A percentile compares a stretch with the other conserved stretches of the same genome.
Conservation (phyloP, 2,329 filamentous ascomycete species). For the Botrytis medusae region DNA sequence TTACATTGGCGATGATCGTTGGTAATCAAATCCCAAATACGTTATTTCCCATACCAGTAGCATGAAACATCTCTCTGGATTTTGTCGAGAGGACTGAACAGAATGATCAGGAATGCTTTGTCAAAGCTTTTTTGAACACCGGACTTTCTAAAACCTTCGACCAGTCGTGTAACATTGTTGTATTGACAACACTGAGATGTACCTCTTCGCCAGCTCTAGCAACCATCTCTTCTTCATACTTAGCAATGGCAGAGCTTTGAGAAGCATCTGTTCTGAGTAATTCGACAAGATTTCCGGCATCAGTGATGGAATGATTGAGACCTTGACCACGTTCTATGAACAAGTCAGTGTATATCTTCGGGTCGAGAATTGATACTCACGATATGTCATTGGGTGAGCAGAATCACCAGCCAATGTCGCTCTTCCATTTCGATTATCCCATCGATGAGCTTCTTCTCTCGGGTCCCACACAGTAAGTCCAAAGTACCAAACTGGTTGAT, state of each 20-base stretch:
- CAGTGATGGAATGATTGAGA: constrained; percentile 49
- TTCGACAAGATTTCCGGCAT: constrained; percentile 43
- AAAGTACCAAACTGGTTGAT: constrained; percentile 38
- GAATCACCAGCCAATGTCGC: constrained; percentile 42
- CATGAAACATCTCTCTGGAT: too few relatives aligned
- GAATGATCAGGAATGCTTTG: background rate
- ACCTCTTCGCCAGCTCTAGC: constrained; percentile 47
- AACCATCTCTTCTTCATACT: constrained; percentile 49
- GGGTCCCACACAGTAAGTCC: constrained; percentile 40
- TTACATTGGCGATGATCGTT: background rate
- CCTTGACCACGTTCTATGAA: constrained; percentile 50
- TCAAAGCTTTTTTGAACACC: constrained; percentile 28
- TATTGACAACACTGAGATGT: constrained; percentile 45
- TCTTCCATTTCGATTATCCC: constrained; percentile 39
- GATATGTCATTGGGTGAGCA: constrained; percentile 42
- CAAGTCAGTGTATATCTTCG: constrained; percentile 10
- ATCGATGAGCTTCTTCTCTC: constrained; percentile 36
- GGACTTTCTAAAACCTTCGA: constrained; percentile 39
- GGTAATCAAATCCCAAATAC: background rate
- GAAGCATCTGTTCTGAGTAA: constrained; percentile 15
- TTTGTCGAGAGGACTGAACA: background rate
- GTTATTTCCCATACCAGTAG: background rate
- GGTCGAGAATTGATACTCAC: constrained; percentile 31
- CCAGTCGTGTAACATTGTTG: constrained; percentile 49
- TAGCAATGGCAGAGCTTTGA: constrained; percentile 40